A percentile compares a stretch with the other conserved stretches of the same genome.
phyloP scores from a whole-genome alignment of 345 rosid genomes.

The Streptanthus diversifolius region DNA sequence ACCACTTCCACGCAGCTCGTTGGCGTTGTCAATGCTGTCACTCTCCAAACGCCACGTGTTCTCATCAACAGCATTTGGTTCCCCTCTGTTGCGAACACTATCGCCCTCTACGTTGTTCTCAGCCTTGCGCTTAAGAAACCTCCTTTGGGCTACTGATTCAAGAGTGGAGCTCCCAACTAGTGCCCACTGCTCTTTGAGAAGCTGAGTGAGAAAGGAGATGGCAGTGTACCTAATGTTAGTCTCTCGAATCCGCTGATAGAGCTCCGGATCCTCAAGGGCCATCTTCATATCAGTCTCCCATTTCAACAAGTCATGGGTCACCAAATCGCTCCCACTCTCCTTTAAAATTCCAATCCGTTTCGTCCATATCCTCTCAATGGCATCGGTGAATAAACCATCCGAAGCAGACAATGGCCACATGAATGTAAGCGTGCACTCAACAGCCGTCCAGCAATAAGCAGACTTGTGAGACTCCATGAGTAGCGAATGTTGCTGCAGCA shows the following conservation, averaged over 20 bases:
- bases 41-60: constrained; percentile 2
- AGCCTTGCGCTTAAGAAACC: constrained; percentile 14
- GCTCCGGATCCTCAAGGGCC: constrained; percentile 22
- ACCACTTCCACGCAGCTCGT: not conserved
- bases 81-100: not conserved
- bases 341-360: constrained; percentile 37
- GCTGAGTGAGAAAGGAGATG: constrained; percentile 18
- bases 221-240: constrained; percentile 33
- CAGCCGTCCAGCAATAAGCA: constrained; percentile 56
- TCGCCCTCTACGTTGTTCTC: not conserved
- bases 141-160: constrained; percentile 3
- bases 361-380: constrained; percentile 57
- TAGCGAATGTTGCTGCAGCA: constrained; percentile 18
- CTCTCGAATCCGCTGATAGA: constrained; percentile 30
- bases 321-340: constrained; percentile 39
- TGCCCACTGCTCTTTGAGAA: constrained; percentile 27
- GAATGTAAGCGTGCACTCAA: constrained; percentile 50
- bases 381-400: constrained; percentile 30
- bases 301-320: constrained; percentile 24
- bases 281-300: constrained; percentile 29
- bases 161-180: constrained; percentile 21
- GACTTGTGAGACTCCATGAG: constrained; percentile 42
- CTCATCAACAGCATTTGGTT: not conserved
- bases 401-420: constrained; percentile 38
- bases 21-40: not conserved